A percentile compares a stretch with the other conserved stretches of the same genome.
Conservation (phyloP, 805 yeast genomes). For the Teunomyces stri region DNA sequence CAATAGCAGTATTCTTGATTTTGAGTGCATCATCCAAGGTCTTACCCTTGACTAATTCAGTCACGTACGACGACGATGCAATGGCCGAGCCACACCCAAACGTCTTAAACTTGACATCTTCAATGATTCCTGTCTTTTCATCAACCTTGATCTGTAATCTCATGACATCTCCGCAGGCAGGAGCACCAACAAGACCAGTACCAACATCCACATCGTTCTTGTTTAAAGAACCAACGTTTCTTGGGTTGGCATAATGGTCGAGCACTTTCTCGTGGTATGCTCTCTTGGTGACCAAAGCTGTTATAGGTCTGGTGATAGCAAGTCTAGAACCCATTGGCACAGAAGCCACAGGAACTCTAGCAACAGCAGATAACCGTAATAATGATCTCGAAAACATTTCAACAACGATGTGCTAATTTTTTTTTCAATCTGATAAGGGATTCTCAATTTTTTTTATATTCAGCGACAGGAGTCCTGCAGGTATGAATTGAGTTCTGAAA, state of each 20-base stretch:
- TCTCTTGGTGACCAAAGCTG: conserved; percentile 17
- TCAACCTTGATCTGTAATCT: conserved; percentile 91
- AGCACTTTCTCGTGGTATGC: conserved; percentile 89
- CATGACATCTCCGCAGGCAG: conserved; percentile 99
- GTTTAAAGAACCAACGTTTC: conserved; percentile 93
- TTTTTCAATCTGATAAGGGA: conserved; percentile 3
- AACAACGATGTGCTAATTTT: background rate
- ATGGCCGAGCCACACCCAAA: conserved; percentile 99
- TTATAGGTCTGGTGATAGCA: background rate
- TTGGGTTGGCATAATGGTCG: conserved; percentile 94
- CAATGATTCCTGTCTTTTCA: conserved; percentile 84
- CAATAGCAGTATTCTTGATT: conserved; percentile 91
- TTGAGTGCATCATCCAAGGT: conserved; percentile 88
- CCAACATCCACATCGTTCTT: conserved; percentile 78
- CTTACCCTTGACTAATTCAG: conserved; percentile 94
- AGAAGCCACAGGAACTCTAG: conserved; percentile 1
- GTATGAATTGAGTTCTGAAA: background rate
- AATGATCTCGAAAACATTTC: conserved; percentile 27
- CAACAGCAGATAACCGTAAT: conserved; percentile 13
- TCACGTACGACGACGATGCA: conserved; percentile 92
- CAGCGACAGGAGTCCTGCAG: conserved; percentile 1
- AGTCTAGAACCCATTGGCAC: conserved; percentile 2
- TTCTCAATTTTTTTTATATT: conserved; percentile 1
- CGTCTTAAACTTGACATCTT: conserved; percentile 96
- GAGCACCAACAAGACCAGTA: conserved; percentile 97